Evolutionary conservation across 176 grass and related monocot species (phyloP), one percentile per base, ranked within the genome.

Genomic region (Coix lacrymajobi): DNA sequence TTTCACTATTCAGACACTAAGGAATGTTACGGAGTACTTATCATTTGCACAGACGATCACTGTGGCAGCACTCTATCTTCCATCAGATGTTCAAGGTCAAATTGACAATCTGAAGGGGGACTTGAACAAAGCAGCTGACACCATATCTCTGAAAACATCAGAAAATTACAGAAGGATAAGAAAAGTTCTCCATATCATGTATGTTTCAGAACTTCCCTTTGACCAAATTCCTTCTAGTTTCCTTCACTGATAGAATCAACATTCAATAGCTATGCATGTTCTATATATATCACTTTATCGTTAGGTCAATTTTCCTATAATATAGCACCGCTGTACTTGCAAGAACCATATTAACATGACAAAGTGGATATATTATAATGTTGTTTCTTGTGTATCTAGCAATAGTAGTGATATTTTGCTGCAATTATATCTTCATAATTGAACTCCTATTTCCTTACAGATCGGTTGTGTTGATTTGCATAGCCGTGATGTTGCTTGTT

Each of bases 11-110:
- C 93, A 98, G 51, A 90, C 86, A n/a, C 82, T 95, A 58, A 91
- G 83, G 75, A 95, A 98, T 66, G 93, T 98, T 66, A 98, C 96
- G 0, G 93, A 98, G 80, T 98, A 95, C 85, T 83, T 98, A 40
- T 90, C 90, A 13, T 77, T 88, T 88, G 96, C 96, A 12, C 80
- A 87, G 79, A 91, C 86, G 20, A 88, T 98, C 33, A 98, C 75
- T 87, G 93, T 98, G 60, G 91, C 83, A 65, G 89, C 91, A 62
- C 82, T 98, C 48, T 89, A 95, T 88, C 91, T 98, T 69, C 89
- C 96, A 67, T 79, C 85, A 85, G 91, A 98, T 73, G 85, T 93
- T 78, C 92, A 93, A 76, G 49, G 66, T 77, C 79, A 92, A 78
- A 95, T 98, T 82, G 87, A 93, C 54, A 95, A 89, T 70, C 87